phyloP scores from a whole-genome alignment of 257 asterid species.

The Mentha longifolia region DNA sequence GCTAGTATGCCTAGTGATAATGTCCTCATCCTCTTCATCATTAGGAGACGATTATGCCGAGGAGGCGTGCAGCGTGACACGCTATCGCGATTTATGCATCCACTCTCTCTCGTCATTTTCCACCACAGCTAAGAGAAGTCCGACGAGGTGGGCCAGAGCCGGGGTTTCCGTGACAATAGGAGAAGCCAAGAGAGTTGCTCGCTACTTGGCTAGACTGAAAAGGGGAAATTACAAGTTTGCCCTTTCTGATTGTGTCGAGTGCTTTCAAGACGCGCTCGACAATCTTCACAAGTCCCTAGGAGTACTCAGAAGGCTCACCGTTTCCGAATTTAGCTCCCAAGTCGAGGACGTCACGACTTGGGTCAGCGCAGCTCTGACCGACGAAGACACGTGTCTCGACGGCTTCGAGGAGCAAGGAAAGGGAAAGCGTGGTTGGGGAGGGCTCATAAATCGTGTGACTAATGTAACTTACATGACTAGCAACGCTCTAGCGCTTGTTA shows the following conservation, averaged over 20 bases:
- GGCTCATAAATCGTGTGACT: conserved; percentile 40
- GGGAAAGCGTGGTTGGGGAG: conserved; percentile 36
- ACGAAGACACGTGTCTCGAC: conserved; percentile 72
- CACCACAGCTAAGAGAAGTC: conserved; percentile 47
- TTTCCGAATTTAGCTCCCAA: conserved; percentile 44
- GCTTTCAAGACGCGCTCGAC: conserved; percentile 58
- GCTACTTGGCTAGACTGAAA: conserved; percentile 27
- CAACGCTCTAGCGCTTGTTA: conserved; percentile 71
- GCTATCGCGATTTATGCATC: conserved; percentile 54
- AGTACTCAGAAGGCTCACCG: conserved; percentile 52
- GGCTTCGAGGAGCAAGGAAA: conserved; percentile 44
- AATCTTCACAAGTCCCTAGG: conserved; percentile 60
- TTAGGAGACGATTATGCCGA: conserved; percentile 38
- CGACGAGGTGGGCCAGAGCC: conserved; percentile 70
- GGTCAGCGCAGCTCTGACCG: conserved; percentile 75
- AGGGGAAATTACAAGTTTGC: conserved; percentile 44
- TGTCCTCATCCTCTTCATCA: conserved; percentile 2
- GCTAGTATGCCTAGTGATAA: conserved; percentile 27
- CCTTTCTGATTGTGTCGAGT: conserved; percentile 56
- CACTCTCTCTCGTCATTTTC: conserved; percentile 59
- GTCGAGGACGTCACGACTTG: conserved; percentile 69
- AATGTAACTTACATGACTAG: conserved; percentile 61
- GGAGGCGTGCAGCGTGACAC: conserved; percentile 72
- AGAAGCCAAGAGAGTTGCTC: conserved; percentile 50
- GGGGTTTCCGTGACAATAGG: conserved; percentile 71